phyloP scores from a whole-genome alignment of 345 rosid species.

The Excoecaria agallocha region DNA sequence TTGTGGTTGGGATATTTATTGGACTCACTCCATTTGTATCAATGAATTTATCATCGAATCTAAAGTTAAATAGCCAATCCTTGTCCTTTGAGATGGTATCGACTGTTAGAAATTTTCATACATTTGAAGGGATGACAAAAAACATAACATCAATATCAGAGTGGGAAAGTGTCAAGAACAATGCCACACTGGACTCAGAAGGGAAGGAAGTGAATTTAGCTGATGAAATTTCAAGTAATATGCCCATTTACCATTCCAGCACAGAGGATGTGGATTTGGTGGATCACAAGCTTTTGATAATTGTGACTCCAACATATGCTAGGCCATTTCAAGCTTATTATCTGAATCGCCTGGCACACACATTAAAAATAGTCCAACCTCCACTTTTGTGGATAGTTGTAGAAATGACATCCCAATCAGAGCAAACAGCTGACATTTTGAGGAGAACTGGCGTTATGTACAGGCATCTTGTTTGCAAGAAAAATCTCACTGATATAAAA shows the following conservation, averaged over 20 bases:
- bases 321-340: constrained; percentile 45
- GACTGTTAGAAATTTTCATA: constrained; percentile 19
- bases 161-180: constrained; percentile 6
- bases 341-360: constrained; percentile 48
- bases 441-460: constrained; percentile 54
- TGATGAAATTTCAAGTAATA: constrained; percentile 10
- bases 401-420: constrained; percentile 55
- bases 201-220: constrained; percentile 16
- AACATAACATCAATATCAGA: constrained; percentile 13
- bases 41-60: constrained; percentile 27
- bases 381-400: constrained; percentile 72
- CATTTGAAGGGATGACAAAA: constrained; percentile 13
- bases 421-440: constrained; percentile 50
- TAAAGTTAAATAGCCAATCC: constrained; percentile 33
- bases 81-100: constrained; percentile 40
- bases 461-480: constrained; percentile 56
- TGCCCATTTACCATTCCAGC: constrained; percentile 15
- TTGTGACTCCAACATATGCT: constrained; percentile 50
- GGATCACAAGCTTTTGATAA: constrained; percentile 46
- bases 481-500: constrained; percentile 44
- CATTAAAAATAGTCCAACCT: constrained; percentile 46
- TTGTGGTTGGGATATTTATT: constrained; percentile 45
- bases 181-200: constrained; percentile 21
- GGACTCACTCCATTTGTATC: constrained; percentile 49
- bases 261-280: constrained; percentile 21